Base-by-base conservation (phyloP, 2,329 filamentous ascomycete species). In the Colletotrichum sidae region DNA sequence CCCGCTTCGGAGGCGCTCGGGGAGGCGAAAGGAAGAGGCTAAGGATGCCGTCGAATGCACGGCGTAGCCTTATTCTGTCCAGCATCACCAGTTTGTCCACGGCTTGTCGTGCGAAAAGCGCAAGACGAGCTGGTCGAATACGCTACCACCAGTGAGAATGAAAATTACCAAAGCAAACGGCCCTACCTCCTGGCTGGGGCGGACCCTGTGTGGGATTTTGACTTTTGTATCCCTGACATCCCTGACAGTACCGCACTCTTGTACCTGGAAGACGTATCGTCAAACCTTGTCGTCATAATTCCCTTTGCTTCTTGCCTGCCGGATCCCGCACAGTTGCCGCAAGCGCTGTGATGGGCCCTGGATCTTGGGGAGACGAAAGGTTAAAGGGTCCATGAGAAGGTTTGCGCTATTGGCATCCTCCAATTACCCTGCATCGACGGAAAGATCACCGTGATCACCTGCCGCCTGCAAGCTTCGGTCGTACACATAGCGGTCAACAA, bases 371-470 rank as follows among this genome's bases (percentile, higher is more conserved):
- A 41, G 25, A 25, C 25, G 25, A 25, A 25, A 25, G 53, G 42
- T 53, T 52, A 53, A 63, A 57, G 52, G 58, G 58, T 56, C 41
- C 44, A 33, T 34, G 17, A 44, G 47, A 66, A 56, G n/a, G 63
- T 66, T 66, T 63, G 47, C 63, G 47, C 58, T 66, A 63, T 63
- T 66, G 63, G 53, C 50, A 53, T 53, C 58, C 58, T 57, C 58
- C 53, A 57, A 54, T 57, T 44, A 49, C 42, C 13, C 52, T 46
- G 47, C 37, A 37, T 57, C 4, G 47, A 53, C 58, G 58, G 58
- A 66, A 41, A 66, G 58, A 62, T 66, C 52, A 57, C 58, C 63
- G 59, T 38, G 52, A 63, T 63, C 63, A 66, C 15, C 58, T 66
- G 63, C 42, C 33, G 47, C 41, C 46, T 55, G 53, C 52, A 62